phyloP scores from a whole-genome alignment of 345 rosid genomes.

The Citrus sinensis region DNA sequence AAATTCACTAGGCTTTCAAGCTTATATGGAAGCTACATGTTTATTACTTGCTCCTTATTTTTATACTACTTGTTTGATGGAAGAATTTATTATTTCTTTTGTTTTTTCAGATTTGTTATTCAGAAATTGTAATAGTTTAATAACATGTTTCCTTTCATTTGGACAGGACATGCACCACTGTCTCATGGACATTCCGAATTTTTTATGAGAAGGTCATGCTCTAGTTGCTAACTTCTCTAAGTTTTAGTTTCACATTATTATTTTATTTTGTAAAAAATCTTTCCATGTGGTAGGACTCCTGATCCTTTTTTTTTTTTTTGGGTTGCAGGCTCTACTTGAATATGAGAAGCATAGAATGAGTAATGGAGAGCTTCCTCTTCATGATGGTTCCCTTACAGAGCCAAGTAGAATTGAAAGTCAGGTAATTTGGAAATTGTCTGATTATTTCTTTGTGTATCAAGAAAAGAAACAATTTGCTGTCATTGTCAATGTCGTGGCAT shows the following conservation, averaged over 20 bases:
- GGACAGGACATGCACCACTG: conserved; percentile 71
- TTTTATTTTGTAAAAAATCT: neutral
- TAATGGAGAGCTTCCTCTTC: conserved; percentile 45
- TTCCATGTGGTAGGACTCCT: neutral
- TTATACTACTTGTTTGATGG: neutral
- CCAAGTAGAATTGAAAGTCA: conserved; percentile 46
- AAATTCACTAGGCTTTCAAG: neutral
- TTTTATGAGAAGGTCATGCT: conserved; percentile 63
- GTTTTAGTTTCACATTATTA: neutral
- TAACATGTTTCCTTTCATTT: neutral
- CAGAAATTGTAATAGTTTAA: neutral
- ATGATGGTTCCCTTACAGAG: conserved; percentile 32
- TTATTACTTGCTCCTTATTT: neutral
- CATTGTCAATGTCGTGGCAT: neutral
- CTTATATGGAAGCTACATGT: neutral
- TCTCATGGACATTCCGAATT: conserved; percentile 71
- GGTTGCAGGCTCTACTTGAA: conserved; percentile 54
- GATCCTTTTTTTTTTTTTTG: neutral
- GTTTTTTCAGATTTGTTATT: neutral
- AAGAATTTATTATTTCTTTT: neutral
- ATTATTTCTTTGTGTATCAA: neutral
- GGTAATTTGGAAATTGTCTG: conserved; percentile 22
- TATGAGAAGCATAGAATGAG: conserved; percentile 58
- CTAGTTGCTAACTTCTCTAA: conserved; percentile 3
- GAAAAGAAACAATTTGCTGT: neutral